phyloP scores from a whole-genome alignment of 371 early-diverging fungal genomes.

The Mortierella sp. region DNA sequence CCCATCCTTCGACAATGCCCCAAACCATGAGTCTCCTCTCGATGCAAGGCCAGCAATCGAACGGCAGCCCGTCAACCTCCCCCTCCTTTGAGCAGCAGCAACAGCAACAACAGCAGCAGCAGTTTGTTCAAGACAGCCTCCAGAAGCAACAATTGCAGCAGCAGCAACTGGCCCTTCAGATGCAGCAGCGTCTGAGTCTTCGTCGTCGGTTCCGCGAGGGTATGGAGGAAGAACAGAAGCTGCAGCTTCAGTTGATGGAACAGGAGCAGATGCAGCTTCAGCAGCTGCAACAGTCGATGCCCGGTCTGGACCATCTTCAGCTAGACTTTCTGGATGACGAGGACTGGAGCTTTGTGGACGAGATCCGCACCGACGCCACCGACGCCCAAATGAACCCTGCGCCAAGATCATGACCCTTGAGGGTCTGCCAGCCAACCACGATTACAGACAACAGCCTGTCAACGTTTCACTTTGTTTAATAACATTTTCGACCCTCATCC shows the following conservation, averaged over 20 bases:
- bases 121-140: conserved; percentile 2
- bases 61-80: conserved; percentile 9
- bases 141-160: conserved; percentile 28
- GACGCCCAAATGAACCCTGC: conserved; percentile 24
- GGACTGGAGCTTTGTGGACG: conserved; percentile 56
- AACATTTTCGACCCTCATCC: not conserved
- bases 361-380: conserved; percentile 32
- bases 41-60: conserved; percentile 37
- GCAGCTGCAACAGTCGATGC: conserved; percentile 42
- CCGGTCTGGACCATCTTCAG: conserved; percentile 37
- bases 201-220: conserved; percentile 41
- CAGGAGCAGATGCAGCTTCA: conserved; percentile 52
- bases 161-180: conserved; percentile 44
- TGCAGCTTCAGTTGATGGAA: conserved; percentile 51
- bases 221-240: conserved; percentile 46
- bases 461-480: not conserved
- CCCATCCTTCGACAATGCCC: conserved; percentile 31
- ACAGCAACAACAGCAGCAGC: conserved; percentile 15
- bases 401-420: conserved; percentile 36
- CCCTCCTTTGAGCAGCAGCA: conserved; percentile 34
- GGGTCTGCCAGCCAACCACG: conserved; percentile 16
- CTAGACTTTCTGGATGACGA: conserved; percentile 51
- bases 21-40: conserved; percentile 43
- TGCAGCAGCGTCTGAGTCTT: conserved; percentile 30
- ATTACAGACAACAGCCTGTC: conserved; percentile 8